Evolutionary conservation across 495 filamentous ascomycete species (phyloP).

Genomic region (Platismatia glauca): DNA sequence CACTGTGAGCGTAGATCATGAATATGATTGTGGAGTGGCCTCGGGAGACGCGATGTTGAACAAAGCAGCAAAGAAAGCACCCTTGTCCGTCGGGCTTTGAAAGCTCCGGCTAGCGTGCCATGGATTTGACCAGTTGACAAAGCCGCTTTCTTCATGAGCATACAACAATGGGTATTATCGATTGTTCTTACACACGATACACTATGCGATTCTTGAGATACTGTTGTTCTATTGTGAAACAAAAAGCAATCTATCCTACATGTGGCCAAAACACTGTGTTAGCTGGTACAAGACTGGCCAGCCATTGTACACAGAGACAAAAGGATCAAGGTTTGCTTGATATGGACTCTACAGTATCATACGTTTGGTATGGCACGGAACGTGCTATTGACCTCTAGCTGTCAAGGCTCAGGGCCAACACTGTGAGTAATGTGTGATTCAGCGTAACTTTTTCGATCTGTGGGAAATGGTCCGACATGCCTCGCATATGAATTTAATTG

Average conservation of each 20-base stretch:
- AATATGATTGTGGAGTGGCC: not conserved
- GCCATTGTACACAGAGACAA: not conserved
- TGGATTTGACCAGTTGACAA: not conserved
- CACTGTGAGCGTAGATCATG: constrained; percentile 10
- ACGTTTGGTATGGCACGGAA: not conserved
- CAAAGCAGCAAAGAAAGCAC: not conserved
- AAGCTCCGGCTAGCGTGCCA: constrained; percentile 12
- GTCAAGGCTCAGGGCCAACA: not conserved
- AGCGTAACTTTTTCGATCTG: not conserved
- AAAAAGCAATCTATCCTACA: not conserved
- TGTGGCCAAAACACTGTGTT: not conserved
- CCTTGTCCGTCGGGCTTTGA: constrained; percentile 16
- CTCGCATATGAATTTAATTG: too few relatives aligned
- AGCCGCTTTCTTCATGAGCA: constrained; percentile 3
- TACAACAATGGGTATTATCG: too few relatives aligned
- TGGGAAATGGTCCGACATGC: too few relatives aligned
- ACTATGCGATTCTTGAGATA: not conserved
- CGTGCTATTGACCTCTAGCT: not conserved
- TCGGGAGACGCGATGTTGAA: constrained; percentile 15
- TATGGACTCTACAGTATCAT: not conserved
- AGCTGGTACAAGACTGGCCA: not conserved
- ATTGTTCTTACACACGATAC: constrained; percentile 4
- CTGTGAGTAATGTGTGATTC: not conserved
- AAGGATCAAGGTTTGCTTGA: not conserved
- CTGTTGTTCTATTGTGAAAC: not conserved